Evolutionary conservation across 768 basidiomycete species (phyloP), one percentile per base, ranked within the genome.

Genomic region (Hypholoma fasciculare): DNA sequence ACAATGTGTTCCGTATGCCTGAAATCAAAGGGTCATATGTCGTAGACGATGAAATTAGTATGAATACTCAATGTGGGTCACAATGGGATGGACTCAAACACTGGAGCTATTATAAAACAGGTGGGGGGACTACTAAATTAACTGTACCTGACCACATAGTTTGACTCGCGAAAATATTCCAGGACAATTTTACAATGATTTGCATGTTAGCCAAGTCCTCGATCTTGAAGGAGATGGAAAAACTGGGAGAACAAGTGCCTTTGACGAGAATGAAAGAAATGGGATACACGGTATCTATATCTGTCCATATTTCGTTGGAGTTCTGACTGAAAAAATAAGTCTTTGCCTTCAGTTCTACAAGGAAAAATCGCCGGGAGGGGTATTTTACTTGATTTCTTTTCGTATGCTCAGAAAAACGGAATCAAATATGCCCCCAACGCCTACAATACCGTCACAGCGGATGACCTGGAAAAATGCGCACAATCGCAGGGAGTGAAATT

Each of bases 81-180:
- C 68, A 69, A 43, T 69, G 68, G 68, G 68, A 69, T 51, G 68
- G 68, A 8, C 64, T 69, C 34, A 56, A 55, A 43, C 65, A 66
- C 42, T 66, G 61, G 58, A 63, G 59, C 19, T 62, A 58, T 51
- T 62, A 63, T 39, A 52, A 66, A 54, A 63, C 65, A 20, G 61
- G 65, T 64, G n/a, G 7, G 65, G 65, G 42, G 14, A 50, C 56
- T 54, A 16, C 49, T 34, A 52, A 37, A 44, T 46, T 40, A 36
- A 19, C 51, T 20, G 47, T 34, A 13, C 8, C 23, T 23, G 23
- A 23, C 23, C 23, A 23, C 37, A 14, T 3, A 34, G 6, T 12
- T 20, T 36, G 48, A 47, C 27, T 27, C 23, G 23, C 4, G 34
- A 27, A 46, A 19, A 27, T 2, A 23, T 34, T 23, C 11, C 38